Evolutionary conservation across 2,329 filamentous ascomycete genomes (phyloP).

Genomic region (Venturia carpophila): DNA sequence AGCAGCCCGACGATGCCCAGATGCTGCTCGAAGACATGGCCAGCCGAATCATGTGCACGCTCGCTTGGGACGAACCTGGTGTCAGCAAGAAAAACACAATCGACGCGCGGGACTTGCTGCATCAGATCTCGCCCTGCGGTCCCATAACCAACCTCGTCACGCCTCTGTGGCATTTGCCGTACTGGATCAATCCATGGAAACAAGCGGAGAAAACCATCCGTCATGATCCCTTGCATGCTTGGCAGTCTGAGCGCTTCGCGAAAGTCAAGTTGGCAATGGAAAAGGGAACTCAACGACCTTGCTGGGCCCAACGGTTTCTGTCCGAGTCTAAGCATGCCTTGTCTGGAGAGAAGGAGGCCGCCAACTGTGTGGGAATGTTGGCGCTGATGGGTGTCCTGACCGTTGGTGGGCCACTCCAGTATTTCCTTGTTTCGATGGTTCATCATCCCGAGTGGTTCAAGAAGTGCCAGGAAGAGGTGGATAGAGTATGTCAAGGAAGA

Average conservation of each 20-base stretch:
- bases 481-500: conserved; percentile 34
- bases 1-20: conserved; percentile 44
- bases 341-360: conserved; percentile 31
- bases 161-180: conserved; percentile 47
- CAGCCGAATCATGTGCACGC: conserved; percentile 47
- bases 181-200: conserved; percentile 48
- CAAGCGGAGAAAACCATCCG: conserved; percentile 45
- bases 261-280: conserved; percentile 35
- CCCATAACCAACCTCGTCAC: conserved; percentile 50
- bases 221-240: conserved; percentile 46
- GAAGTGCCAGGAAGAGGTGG: conserved; percentile 39
- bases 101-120: conserved; percentile 49
- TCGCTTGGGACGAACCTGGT: conserved; percentile 48
- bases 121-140: conserved; percentile 50
- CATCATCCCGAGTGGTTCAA: conserved; percentile 43
- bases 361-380: conserved; percentile 31
- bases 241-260: conserved; percentile 40
- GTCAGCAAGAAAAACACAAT: conserved; percentile 43
- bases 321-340: conserved; percentile 33
- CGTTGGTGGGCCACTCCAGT: conserved; percentile 28
- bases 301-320: conserved; percentile 38
- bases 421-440: conserved; percentile 37
- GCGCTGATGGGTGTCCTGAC: conserved; percentile 31
- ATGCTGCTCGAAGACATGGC: conserved; percentile 49
- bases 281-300: conserved; percentile 34